Percentiles rank a stretch among this genome's conserved stretches.
These are phyloP conservation scores for Sclerotinia subarctica DNA, from an alignment of 2,329 filamentous ascomycete species.

Conservation along the genomic window DNA sequence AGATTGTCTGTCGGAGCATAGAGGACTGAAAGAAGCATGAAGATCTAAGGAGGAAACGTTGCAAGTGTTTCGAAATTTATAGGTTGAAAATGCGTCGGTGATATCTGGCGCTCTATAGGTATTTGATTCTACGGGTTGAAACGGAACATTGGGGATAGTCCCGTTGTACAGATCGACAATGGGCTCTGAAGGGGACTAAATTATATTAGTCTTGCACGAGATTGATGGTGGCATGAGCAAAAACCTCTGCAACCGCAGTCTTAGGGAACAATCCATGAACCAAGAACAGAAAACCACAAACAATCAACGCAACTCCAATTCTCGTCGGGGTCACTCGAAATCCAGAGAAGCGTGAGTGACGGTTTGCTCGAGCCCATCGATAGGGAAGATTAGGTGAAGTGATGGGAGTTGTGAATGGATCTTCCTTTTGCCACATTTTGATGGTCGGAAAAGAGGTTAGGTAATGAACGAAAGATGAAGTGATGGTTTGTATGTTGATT, in stretches of 20 bases:
- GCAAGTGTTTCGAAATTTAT: slow-evolving; percentile 45
- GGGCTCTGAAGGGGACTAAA: not conserved
- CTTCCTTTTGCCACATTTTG: slow-evolving; percentile 30
- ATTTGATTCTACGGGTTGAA: slow-evolving; percentile 26
- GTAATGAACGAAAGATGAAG: too few species aligned
- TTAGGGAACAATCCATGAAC: slow-evolving; percentile 8
- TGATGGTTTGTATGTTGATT: not conserved
- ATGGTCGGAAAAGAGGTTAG: not conserved
- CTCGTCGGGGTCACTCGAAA: slow-evolving; percentile 25
- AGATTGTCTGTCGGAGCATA: slow-evolving; percentile 40
- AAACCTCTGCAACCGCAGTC: not conserved
- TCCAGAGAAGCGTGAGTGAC: slow-evolving; percentile 27
- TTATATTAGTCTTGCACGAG: not conserved
- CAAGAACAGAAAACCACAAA: slow-evolving; percentile 21
- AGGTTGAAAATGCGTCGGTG: slow-evolving; percentile 42
- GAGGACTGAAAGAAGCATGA: slow-evolving; percentile 39
- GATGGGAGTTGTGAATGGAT: slow-evolving; percentile 30
- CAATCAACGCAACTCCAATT: slow-evolving; percentile 22
- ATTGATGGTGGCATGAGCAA: not conserved
- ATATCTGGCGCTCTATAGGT: slow-evolving; percentile 25
- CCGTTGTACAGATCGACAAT: slow-evolving; percentile 17
- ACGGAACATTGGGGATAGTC: slow-evolving; percentile 21
- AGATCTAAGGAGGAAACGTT: slow-evolving; percentile 46
- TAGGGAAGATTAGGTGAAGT: slow-evolving; percentile 20
- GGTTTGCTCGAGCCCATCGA: slow-evolving; percentile 27